Evolutionary conservation across 352 stramenopile genomes (phyloP).

Genomic region (Globisporangium polare): DNA sequence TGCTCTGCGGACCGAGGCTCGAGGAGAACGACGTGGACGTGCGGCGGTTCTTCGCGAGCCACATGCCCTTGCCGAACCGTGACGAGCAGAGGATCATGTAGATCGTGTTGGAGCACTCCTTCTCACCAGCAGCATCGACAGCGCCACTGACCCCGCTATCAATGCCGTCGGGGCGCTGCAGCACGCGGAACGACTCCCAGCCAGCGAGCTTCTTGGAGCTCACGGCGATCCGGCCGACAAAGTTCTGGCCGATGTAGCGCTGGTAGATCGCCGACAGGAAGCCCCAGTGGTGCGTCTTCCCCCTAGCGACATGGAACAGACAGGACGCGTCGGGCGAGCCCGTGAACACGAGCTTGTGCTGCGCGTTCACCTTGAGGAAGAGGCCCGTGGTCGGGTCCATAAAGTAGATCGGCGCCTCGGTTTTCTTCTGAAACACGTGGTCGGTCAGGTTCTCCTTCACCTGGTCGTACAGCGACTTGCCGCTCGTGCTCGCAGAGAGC

Average conservation of each 20-base stretch:
- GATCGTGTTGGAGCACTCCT: constrained; percentile 23
- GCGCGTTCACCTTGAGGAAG: constrained; percentile 56
- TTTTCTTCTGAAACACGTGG: constrained; percentile 41
- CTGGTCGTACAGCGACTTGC: constrained; percentile 68
- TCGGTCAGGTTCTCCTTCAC: constrained; percentile 51
- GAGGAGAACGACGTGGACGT: constrained; percentile 11
- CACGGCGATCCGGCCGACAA: constrained; percentile 57
- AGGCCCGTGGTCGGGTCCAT: constrained; percentile 50
- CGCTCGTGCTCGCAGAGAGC: constrained; percentile 32
- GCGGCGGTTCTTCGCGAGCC: constrained; percentile 45
- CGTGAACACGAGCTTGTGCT: constrained; percentile 69
- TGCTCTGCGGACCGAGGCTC: constrained; percentile 9
- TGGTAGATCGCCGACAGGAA: constrained; percentile 60
- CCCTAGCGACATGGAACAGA: constrained; percentile 66
- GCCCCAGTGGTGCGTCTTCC: constrained; percentile 82
- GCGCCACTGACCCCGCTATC: background rate
- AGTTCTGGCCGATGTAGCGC: constrained; percentile 71
- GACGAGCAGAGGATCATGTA: constrained; percentile 76
- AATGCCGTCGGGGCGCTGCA: constrained; percentile 33
- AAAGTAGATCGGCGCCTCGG: constrained; percentile 60
- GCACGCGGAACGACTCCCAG: constrained; percentile 72
- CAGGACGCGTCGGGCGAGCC: constrained; percentile 53
- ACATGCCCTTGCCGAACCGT: constrained; percentile 82
- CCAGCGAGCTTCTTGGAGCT: constrained; percentile 60
- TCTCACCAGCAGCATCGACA: constrained; percentile 10